Evolutionary conservation across 2,329 filamentous ascomycete species (phyloP).

Genomic region (Verticillium dahliae): DNA sequence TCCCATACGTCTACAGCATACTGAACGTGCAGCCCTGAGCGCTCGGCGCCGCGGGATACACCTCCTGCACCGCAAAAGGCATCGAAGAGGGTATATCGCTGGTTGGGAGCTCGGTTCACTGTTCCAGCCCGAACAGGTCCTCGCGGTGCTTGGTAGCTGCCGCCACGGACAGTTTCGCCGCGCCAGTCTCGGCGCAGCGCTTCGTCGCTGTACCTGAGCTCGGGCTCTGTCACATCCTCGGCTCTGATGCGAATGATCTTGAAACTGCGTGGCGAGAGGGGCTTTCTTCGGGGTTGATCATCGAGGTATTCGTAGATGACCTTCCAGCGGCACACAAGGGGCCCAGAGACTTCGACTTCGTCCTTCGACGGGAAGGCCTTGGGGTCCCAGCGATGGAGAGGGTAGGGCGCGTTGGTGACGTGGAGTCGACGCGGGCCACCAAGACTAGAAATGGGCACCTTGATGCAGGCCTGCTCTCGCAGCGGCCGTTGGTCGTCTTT

Average conservation of each 20-base stretch:
- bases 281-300: neutral
- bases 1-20: conserved; percentile 59
- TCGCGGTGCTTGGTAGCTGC: conserved; percentile 16
- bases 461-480: conserved; percentile 30
- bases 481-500: conserved; percentile 22
- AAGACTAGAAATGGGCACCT: conserved; percentile 32
- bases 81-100: conserved; percentile 63
- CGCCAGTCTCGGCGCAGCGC: conserved; percentile 28
- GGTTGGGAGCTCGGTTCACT: conserved; percentile 16
- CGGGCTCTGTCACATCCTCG: conserved; percentile 20
- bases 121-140: neutral
- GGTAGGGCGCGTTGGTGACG: conserved; percentile 49
- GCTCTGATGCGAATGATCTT: conserved; percentile 27
- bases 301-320: conserved; percentile 18
- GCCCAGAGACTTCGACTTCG: conserved; percentile 20
- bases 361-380: conserved; percentile 13
- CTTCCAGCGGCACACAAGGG: conserved; percentile 48
- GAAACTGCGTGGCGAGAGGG: conserved; percentile 10
- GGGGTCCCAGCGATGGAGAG: conserved; percentile 22
- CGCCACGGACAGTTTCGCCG: conserved; percentile 29
- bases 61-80: conserved; percentile 70
- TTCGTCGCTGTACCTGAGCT: conserved; percentile 22
- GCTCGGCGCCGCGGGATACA: conserved; percentile 55
- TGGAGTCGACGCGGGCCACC: conserved; percentile 33
- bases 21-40: conserved; percentile 48